phyloP scores from a whole-genome alignment of 2,329 filamentous ascomycete genomes.

The Aureobasidium sp. region DNA sequence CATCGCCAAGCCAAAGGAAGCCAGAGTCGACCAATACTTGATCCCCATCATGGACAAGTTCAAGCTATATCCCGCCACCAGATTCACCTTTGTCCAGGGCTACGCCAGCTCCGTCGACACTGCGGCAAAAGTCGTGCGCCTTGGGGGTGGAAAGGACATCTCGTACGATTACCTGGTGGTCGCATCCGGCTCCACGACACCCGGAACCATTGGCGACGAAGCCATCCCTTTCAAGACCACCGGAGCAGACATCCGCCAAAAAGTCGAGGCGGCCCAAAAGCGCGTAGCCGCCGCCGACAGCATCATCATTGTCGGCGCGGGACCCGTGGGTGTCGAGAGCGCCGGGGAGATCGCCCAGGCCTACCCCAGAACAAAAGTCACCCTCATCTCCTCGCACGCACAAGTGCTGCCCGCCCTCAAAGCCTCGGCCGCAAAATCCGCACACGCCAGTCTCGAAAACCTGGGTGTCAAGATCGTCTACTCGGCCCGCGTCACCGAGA shows the following conservation, averaged over 20 bases:
- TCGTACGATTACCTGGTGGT: constrained; percentile 42
- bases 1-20: constrained; percentile 9
- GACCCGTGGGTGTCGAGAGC: not conserved
- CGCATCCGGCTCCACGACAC: constrained; percentile 40
- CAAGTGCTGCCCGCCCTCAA: constrained; percentile 7
- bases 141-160: constrained; percentile 28
- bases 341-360: constrained; percentile 8
- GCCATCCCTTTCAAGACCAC: constrained; percentile 12
- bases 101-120: constrained; percentile 37
- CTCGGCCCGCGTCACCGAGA: not conserved
- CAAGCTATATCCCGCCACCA: constrained; percentile 33
- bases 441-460: not conserved
- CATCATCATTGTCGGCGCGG: constrained; percentile 2
- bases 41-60: constrained; percentile 36
- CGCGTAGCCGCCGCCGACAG: not conserved
- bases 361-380: not conserved
- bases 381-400: not conserved
- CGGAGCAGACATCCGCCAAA: not conserved
- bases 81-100: constrained; percentile 42
- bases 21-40: not conserved
- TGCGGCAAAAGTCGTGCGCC: constrained; percentile 31
- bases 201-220: constrained; percentile 4
- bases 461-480: constrained; percentile 2
- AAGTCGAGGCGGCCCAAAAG: constrained; percentile 1
- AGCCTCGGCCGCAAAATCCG: not conserved